Evolutionary conservation across 345 rosid species (phyloP), one percentile per base, ranked within the genome.

Genomic region (Corchorus olitorius): DNA sequence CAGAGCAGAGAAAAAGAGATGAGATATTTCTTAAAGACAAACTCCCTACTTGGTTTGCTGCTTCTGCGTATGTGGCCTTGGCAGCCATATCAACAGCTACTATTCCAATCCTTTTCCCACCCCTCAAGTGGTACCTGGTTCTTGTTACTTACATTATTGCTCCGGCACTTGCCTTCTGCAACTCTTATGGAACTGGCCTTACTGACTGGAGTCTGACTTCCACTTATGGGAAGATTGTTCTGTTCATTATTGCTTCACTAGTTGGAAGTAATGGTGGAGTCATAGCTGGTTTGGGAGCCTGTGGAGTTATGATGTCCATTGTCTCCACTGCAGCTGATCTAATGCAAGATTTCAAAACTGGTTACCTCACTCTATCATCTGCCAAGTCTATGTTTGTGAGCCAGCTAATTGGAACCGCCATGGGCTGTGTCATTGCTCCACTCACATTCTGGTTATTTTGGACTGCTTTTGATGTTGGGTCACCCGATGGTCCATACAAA

Each of bases 321-420:
- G 95, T 94, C 82, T 87, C 98, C 55, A 94, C 92, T 0, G 98
- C 98, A 9, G 97, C 97, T 65, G 97, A 95, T 85, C 97, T 95
- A 39, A 92, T 95, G 98, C 98, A 93, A 84, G 98, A 95, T 82
- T 93, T 95, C 77, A 95, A 93, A 87, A 93, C 96, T 5, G 94
- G 94, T 73, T 91, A 91, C 85, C 93, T 90, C 54, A 93, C 99
- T 20, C 73, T 87, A 73, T 91, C 99, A 34, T 95, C 99, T 8
- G 97, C 97, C 72, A 95, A 87, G 79, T 93, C 98, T 33, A 89
- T 93, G 97, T 93, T 94, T 77, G 93, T 93, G 78, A 93, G 93
- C 83, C 98, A 93, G 83, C 78, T 93, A 27, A 41, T 89, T 1
- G 97, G 97, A 68, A 92, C 98, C 1, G 96, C 93, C 64, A 90